Base-by-base conservation (phyloP, 73 alveolate genomes). In the Halteria grandinella region DNA sequence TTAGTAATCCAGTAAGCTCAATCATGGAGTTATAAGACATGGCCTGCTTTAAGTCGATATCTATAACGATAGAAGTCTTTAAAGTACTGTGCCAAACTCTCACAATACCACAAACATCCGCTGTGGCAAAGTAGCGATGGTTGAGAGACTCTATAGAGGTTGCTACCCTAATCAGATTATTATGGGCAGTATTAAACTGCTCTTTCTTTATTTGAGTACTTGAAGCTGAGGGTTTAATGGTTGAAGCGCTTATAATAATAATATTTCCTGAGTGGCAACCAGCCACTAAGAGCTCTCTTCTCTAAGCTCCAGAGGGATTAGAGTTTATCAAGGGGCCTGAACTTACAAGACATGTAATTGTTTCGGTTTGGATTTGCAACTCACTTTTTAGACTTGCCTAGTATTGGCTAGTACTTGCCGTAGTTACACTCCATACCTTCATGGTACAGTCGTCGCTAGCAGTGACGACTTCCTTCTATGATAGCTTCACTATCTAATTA, bases 261-360 rank as follows among this genome's bases (percentile, higher is more conserved):
- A 77, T 34, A 53, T 77, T 69, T 11, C 88, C 88, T 7, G 76
- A 58, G 20, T 70, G 88, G 39, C 62, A 77, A 1, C 88, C 88
- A 12, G 78, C 88, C 1, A 77, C 55, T 24, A 77, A 8, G 1
- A 77, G 29, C 31, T 54, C 75, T 14, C 25, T 50, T 39, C 31
- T 45, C 28, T 23, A 28, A 2, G 81, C 88, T 14, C 81, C 48
- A 3, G 63, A 15, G 1, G 79, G n/a, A n/a, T n/a, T n/a, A n/a
- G n/a, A n/a, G n/a, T n/a, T n/a, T n/a, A n/a, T n/a, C n/a, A n/a
- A n/a, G n/a, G n/a, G n/a, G n/a, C n/a, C n/a, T n/a, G n/a, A n/a
- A n/a, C n/a, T n/a, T n/a, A n/a, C 63, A 23, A 77, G 40, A 47
- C 88, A 77, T 7, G 76, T 77, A 17, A 77, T 50, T 40, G 66